Conservation (phyloP, 345 rosid species). For the Citrus inodora region DNA sequence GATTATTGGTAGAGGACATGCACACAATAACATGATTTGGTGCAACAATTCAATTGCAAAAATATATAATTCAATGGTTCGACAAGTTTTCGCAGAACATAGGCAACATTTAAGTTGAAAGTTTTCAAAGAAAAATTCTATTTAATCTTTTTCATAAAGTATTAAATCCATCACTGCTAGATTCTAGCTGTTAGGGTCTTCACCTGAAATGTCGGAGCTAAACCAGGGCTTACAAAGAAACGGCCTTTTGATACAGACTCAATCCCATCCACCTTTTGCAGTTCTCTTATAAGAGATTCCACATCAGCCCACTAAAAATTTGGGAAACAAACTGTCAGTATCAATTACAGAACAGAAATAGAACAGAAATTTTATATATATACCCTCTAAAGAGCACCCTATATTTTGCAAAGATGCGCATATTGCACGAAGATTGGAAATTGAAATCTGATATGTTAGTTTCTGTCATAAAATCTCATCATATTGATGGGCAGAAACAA, state of each 20-base stretch:
- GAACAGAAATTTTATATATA: neutral
- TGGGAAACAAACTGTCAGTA: conserved; percentile 10
- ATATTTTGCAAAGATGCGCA: neutral
- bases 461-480: neutral
- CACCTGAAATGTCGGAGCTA: conserved; percentile 97
- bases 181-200: conserved; percentile 1
- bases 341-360: neutral
- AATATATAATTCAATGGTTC: neutral
- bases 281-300: conserved; percentile 76
- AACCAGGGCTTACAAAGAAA: conserved; percentile 86
- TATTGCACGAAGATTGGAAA: neutral
- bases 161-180: neutral
- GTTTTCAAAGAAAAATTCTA: neutral
- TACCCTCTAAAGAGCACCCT: neutral
- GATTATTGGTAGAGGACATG: neutral
- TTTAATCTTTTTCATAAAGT: neutral
- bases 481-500: conserved; percentile 6
- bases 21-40: too few species aligned
- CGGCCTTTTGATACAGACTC: conserved; percentile 81
- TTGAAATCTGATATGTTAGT: neutral
- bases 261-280: conserved; percentile 71
- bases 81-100: neutral
- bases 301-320: conserved; percentile 86
- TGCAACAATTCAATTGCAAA: neutral
- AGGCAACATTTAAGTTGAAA: neutral